These are phyloP conservation scores for Avena eriantha DNA, from an alignment of 176 grass and related monocot genomes.

Conservation along the genomic window DNA sequence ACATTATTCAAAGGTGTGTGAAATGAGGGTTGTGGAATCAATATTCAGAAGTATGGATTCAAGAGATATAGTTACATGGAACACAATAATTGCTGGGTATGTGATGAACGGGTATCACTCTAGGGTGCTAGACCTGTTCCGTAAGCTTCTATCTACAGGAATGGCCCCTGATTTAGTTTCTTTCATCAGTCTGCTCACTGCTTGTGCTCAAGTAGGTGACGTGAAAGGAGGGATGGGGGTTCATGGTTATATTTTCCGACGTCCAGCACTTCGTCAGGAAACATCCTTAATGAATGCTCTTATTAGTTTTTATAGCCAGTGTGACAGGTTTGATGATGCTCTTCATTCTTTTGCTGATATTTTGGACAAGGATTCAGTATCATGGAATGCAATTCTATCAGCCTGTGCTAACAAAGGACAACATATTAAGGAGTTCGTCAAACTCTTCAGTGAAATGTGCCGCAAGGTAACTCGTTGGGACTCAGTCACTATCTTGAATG, in stretches of 20 bases:
- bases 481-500: slow-evolving; percentile 57
- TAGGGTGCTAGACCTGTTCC: slow-evolving; percentile 54
- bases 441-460: slow-evolving; percentile 58
- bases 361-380: slow-evolving; percentile 55
- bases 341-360: slow-evolving; percentile 49
- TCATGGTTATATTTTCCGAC: slow-evolving; percentile 63
- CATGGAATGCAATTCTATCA: slow-evolving; percentile 79
- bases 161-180: slow-evolving; percentile 65
- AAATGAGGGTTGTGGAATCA: slow-evolving; percentile 50
- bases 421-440: slow-evolving; percentile 41
- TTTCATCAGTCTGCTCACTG: slow-evolving; percentile 62
- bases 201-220: slow-evolving; percentile 54
- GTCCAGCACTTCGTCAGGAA: slow-evolving; percentile 44
- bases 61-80: slow-evolving; percentile 65
- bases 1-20: slow-evolving; percentile 61
- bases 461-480: slow-evolving; percentile 51
- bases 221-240: slow-evolving; percentile 53
- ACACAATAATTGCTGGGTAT: slow-evolving; percentile 64
- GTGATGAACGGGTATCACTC: slow-evolving; percentile 53
- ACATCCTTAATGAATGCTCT: slow-evolving; percentile 71
- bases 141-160: slow-evolving; percentile 43
- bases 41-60: slow-evolving; percentile 54
- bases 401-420: slow-evolving; percentile 51
- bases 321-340: slow-evolving; percentile 59
- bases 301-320: slow-evolving; percentile 72